Conservation (phyloP, 768 basidiomycete genomes). For the Tylopilus felleus region DNA sequence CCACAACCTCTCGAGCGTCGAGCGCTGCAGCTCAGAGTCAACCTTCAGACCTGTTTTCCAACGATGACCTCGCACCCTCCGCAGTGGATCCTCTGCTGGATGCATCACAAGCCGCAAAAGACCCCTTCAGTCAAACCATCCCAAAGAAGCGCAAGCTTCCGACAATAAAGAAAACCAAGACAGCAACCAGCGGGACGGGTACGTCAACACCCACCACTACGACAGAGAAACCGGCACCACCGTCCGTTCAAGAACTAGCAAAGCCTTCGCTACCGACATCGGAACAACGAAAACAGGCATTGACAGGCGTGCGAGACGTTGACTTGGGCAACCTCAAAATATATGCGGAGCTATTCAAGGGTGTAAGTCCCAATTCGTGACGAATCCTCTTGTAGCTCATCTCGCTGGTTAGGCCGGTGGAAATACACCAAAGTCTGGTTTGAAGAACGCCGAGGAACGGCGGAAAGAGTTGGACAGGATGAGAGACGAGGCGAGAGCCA, state of each 20-base stretch:
- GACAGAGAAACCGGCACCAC: slow-evolving; percentile 20
- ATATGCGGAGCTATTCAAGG: slow-evolving; percentile 63
- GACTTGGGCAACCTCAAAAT: slow-evolving; percentile 59
- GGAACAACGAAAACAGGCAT: slow-evolving; percentile 39
- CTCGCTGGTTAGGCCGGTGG: slow-evolving; percentile 36
- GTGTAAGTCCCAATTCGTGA: slow-evolving; percentile 34
- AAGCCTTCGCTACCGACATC: slow-evolving; percentile 27
- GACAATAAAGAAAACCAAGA: slow-evolving; percentile 65
- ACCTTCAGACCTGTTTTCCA: slow-evolving; percentile 26
- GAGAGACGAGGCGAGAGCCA: slow-evolving; percentile 66
- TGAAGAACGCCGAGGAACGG: slow-evolving; percentile 62
- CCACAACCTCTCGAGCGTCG: slow-evolving; percentile 22
- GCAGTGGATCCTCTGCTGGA: slow-evolving; percentile 11
- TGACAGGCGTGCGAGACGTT: slow-evolving; percentile 52
- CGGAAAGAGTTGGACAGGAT: slow-evolving; percentile 63
- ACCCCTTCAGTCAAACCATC: slow-evolving; percentile 22
- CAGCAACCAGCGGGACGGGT: slow-evolving; percentile 17
- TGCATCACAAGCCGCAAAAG: slow-evolving; percentile 14
- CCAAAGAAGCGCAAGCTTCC: slow-evolving; percentile 66
- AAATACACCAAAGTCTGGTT: slow-evolving; percentile 42
- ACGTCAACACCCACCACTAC: slow-evolving; percentile 25
- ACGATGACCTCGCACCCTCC: slow-evolving; percentile 25
- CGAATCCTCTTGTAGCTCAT: background rate
- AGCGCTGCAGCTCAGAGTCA: slow-evolving; percentile 35
- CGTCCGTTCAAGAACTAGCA: slow-evolving; percentile 21